A percentile compares a stretch with the other conserved stretches of the same genome.
Evolutionary conservation across 2,329 filamentous ascomycete species (phyloP).

Genomic region (Aspergillus udagawae): DNA sequence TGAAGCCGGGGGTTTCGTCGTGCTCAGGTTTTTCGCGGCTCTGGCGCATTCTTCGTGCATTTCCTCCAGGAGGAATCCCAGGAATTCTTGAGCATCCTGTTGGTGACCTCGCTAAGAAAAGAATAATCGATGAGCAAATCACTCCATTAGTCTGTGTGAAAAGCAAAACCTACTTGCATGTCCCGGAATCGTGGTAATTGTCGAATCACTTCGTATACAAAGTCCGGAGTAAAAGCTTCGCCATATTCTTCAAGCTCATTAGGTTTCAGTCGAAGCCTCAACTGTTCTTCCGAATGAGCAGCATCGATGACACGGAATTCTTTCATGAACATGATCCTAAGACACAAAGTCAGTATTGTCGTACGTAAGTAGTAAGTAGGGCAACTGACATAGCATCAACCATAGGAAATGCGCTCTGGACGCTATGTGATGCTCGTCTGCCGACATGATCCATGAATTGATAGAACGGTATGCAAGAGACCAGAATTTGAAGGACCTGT

Average conservation of each 20-base stretch:
- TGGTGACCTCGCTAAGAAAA: conserved; percentile 74
- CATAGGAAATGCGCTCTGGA: conserved; percentile 91
- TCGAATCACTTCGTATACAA: conserved; percentile 90
- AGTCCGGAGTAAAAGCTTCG: conserved; percentile 86
- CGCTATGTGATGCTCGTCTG: conserved; percentile 78
- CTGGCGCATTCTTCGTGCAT: conserved; percentile 87
- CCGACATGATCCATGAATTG: conserved; percentile 85
- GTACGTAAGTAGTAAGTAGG: not conserved
- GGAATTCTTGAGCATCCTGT: conserved; percentile 95
- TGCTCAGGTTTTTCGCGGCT: conserved; percentile 59
- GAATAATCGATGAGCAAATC: not conserved
- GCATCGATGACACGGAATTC: conserved; percentile 85
- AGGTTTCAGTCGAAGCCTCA: conserved; percentile 70
- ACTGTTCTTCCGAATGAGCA: conserved; percentile 67
- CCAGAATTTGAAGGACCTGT: conserved; percentile 88
- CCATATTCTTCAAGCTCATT: conserved; percentile 87
- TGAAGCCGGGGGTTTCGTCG: conserved; percentile 42
- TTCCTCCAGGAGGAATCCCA: conserved; percentile 87
- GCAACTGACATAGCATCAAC: conserved; percentile 83
- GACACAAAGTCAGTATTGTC: conserved; percentile 8
- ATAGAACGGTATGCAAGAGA: conserved; percentile 93
- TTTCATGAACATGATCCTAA: conserved; percentile 88
- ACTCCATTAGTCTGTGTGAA: not conserved
- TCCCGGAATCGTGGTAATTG: conserved; percentile 81
- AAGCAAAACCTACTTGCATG: conserved; percentile 67